phyloP scores from a whole-genome alignment of 2,329 filamentous ascomycete genomes.

The Phaeosphaeria sp. region DNA sequence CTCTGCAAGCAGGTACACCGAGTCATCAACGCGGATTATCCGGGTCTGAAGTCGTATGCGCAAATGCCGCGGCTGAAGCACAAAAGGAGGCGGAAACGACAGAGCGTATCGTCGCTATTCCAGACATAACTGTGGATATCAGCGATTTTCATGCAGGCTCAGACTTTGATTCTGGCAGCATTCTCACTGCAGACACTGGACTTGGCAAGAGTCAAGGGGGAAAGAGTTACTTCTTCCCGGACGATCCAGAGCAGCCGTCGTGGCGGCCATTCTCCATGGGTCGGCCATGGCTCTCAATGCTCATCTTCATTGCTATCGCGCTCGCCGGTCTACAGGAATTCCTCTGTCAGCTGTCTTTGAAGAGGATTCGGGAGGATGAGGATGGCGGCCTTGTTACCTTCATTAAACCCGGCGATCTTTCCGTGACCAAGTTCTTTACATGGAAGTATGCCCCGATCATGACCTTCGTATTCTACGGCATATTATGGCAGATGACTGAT shows the following conservation, averaged over 20 bases:
- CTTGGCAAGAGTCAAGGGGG: slow-evolving; percentile 27
- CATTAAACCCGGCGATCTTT: slow-evolving; percentile 33
- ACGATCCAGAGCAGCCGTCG: slow-evolving; percentile 48
- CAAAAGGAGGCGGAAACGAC: slow-evolving; percentile 52
- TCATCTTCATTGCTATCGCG: slow-evolving; percentile 41
- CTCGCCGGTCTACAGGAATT: slow-evolving; percentile 47
- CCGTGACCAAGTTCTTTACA: slow-evolving; percentile 40
- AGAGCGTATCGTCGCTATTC: slow-evolving; percentile 52
- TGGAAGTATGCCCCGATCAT: slow-evolving; percentile 53
- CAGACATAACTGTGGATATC: slow-evolving; percentile 51
- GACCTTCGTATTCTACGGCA: slow-evolving; percentile 56
- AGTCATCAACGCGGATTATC: slow-evolving; percentile 32
- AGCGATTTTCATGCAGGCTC: slow-evolving; percentile 48
- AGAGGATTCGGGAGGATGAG: slow-evolving; percentile 18
- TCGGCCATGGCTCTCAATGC: slow-evolving; percentile 43
- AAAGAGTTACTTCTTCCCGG: slow-evolving; percentile 49
- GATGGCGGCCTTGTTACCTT: slow-evolving; percentile 40
- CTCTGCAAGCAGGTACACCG: slow-evolving; percentile 15
- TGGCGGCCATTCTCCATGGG: slow-evolving; percentile 51
- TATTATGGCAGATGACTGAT: slow-evolving; percentile 58
- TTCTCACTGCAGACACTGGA: slow-evolving; percentile 24
- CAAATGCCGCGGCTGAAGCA: slow-evolving; percentile 43
- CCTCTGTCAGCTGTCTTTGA: slow-evolving; percentile 45
- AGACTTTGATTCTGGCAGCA: slow-evolving; percentile 40
- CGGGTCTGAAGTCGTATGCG: slow-evolving; percentile 19